Evolutionary conservation across 331 rosid species (phyloP), one percentile per base, ranked within the genome.

Genomic region (Phaseolus coccineus): DNA sequence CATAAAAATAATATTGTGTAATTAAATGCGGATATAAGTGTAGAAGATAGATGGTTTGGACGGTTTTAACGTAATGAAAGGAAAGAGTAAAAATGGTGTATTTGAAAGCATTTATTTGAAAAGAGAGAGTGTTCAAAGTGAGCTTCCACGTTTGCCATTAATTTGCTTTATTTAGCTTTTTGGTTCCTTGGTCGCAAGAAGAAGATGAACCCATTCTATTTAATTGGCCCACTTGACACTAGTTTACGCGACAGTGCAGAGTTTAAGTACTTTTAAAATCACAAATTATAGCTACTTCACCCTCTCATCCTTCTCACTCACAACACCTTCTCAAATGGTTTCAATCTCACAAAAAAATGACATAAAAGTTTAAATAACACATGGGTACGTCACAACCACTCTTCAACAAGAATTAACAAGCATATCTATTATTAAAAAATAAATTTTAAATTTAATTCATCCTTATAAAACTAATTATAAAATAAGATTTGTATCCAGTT

Each of bases 241-340:
- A 48, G 9, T 81, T 66, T 53, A 74, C 0, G 78, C 14, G 74
- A 73, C 80, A 80, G 0, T 27, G 6, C 30, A 73, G 9, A 37
- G 22, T 37, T 25, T 64, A 51, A 44, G 8, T 50, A 7, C 37
- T 31, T 2, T 37, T 12, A 6, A 71, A 80, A 73, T 51, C 79
- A 72, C 79, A 72, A 73, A 33, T 22, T 37, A 25, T 33, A 53
- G 47, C 28, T 53, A 64, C 56, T 25, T 35, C 13, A 47, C 13
- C 66, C 72, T 72, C 68, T 72, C 15, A 80, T 15, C 10, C 6
- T 73, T 73, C 78, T 27, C 56, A 76, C 71, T 70, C 19, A 48
- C 50, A 61, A 70, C 19, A 58, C 6, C 30, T 55, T 53, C 31
- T 24, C 31, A 69, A 57, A 24, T 13, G 0, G 15, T 35, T 48